Conservation (phyloP, 2,329 filamentous ascomycete genomes). For the Penicillium sp. region DNA sequence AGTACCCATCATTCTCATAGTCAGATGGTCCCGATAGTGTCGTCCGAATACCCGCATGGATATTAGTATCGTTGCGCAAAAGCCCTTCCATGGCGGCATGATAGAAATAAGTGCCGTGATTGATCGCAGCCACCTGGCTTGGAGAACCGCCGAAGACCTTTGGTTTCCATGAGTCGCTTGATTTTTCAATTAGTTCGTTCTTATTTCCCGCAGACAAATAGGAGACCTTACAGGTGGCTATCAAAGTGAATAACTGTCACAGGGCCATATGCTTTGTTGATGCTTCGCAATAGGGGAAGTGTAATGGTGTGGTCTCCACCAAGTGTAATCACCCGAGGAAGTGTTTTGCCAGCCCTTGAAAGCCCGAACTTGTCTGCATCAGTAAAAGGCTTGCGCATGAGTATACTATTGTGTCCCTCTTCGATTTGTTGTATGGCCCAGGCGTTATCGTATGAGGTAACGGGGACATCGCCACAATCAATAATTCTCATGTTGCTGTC, state of each 20-base stretch:
- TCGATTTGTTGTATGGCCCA: constrained; percentile 85
- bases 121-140: constrained; percentile 74
- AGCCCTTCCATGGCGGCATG: constrained; percentile 79
- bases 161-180: constrained; percentile 68
- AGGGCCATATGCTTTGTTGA: constrained; percentile 69
- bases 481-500: constrained; percentile 78
- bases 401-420: constrained; percentile 76
- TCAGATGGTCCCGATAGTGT: constrained; percentile 78
- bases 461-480: constrained; percentile 83
- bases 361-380: constrained; percentile 69
- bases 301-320: constrained; percentile 53
- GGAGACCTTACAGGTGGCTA: constrained; percentile 55
- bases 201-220: background rate
- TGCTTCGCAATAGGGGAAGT: constrained; percentile 58
- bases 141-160: constrained; percentile 87
- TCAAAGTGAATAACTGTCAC: constrained; percentile 69
- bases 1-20: constrained; percentile 85
- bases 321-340: constrained; percentile 80
- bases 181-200: background rate
- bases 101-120: constrained; percentile 89
- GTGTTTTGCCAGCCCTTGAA: constrained; percentile 72
- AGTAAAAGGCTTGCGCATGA: constrained; percentile 72
- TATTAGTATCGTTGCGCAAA: constrained; percentile 79
- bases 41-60: constrained; percentile 85
- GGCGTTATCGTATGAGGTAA: constrained; percentile 82